Evolutionary conservation across 2,329 filamentous ascomycete species (phyloP), one percentile per base, ranked within the genome.

Genomic region (Exophiala aquamarina): DNA sequence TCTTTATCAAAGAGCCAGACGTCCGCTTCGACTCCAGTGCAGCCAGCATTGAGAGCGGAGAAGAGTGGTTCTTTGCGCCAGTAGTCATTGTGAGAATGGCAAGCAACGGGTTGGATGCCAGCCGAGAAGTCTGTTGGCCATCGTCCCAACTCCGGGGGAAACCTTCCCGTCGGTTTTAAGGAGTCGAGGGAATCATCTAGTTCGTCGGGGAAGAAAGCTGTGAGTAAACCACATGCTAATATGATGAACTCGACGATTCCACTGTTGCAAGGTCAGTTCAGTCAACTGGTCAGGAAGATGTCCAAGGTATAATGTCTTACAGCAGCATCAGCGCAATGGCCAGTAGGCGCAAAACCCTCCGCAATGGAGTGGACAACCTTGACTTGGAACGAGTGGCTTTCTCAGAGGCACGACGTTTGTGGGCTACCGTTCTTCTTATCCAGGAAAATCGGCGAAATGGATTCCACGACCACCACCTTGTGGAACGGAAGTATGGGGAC

Each of bases 41-140:
- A 81, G 34, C 78, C 78, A 18, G 70, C 75, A 47, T 71, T 66
- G 0, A 81, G 65, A 9, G 78, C 78, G n/a, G 76, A 76, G 58
- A 71, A 79, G 0, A 81, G 67, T 1, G 78, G 78, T 1, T 78
- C 67, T 2, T 66, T 67, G 7, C 76, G 74, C 76, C 76, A 80
- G 61, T 81, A 81, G 60, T 81, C 78, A 56, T 81, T 81, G 57
- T 81, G 78, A 3, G 76, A 79, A 55, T 81, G 77, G 49, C 76
- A 79, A 23, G 66, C 67, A 10, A 76, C 70, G 0, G 77, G 75
- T 1, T 64, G 60, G 23, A 78, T 70, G 48, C 75, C 73, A 17
- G 68, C 70, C 3, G 75, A 77, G 52, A 74, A 66, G 57, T 78
- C 74, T 1, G 74, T 70, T 0, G 75, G 70, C 69, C 68, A 73